Base-by-base conservation (phyloP, 2,329 filamentous ascomycete species). In the Simplicillium sp. region DNA sequence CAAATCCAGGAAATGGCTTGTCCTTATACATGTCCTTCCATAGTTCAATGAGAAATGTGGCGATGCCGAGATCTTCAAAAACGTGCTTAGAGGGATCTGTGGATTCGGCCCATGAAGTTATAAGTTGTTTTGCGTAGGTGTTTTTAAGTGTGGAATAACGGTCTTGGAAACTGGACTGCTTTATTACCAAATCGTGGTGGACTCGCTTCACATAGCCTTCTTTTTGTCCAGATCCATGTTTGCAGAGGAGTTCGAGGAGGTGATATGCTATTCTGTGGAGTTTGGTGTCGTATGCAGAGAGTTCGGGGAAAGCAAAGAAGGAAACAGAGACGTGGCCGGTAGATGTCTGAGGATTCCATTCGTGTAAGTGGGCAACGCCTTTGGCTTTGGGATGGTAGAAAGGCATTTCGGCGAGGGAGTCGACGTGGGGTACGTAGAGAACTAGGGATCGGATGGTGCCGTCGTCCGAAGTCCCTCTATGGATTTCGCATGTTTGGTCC, bases 11-110 rank as follows among this genome's bases (percentile, higher is more conserved):
- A 51, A 95, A 96, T 0, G 49, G 45, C 1, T 37, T 43, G 34
- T 55, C 56, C 31, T 51, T 55, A 57, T 97, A 97, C 80, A 95
- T 90, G 43, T 83, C 78, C 11, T 67, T 64, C 92, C 92, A 98
- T 2, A 97, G 66, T 65, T 96, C 89, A 18, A 97, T 86, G 39
- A 97, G 67, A 53, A 96, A 98, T 0, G 90, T 85, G 0, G 90
- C 85, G 46, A 98, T 96, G 4, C 80, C 76, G 15, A 98, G 65
- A 56, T 97, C 90, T 57, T 98, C 92, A 60, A 96, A 97, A 3
- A 97, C 87, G 55, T 97, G 89, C 59, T 97, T 98, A 13, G 70
- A 69, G 0, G 89, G 86, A 55, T 94, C 88, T 0, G 89, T 97
- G 39, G 75, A 74, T 64, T 97, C 92, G 12, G 80, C 80, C 92